Percentiles rank a stretch among this genome's conserved stretches.
phyloP scores from a whole-genome alignment of 352 stramenopile genomes.

The Globisporangium apiculatum region DNA sequence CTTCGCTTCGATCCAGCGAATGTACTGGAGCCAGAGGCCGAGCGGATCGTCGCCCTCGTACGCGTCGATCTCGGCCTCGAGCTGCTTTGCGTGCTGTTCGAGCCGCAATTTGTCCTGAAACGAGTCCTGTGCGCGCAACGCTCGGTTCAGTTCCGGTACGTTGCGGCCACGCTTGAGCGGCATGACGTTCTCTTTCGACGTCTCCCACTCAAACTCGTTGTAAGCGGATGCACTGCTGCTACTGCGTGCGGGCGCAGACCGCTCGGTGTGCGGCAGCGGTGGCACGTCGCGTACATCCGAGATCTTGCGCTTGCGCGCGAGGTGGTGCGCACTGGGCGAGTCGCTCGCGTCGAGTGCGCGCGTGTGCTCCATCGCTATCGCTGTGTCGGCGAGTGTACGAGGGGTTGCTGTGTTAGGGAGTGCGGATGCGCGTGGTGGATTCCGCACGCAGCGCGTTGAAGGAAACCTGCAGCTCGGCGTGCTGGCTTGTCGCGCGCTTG shows the following conservation, averaged over 20 bases:
- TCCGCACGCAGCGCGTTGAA: conserved; percentile 18
- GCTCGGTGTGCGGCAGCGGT: conserved; percentile 1
- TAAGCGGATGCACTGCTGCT: conserved; percentile 1
- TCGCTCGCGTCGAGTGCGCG: conserved; percentile 16
- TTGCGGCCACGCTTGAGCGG: conserved; percentile 74
- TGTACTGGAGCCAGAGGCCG: conserved; percentile 57
- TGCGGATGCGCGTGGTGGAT: conserved; percentile 3
- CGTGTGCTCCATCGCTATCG: conserved; percentile 3
- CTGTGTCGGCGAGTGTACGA: not conserved
- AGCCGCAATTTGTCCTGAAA: conserved; percentile 55
- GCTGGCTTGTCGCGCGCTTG: too few relatives aligned
- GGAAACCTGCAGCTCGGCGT: conserved; percentile 2
- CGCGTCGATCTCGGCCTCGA: conserved; percentile 33
- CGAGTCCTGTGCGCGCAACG: conserved; percentile 52
- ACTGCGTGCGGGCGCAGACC: not conserved
- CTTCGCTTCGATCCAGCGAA: conserved; percentile 74
- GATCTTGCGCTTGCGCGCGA: conserved; percentile 30
- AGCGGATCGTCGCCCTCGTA: conserved; percentile 68
- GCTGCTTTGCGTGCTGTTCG: conserved; percentile 41
- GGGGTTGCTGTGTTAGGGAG: conserved; percentile 5
- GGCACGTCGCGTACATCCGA: conserved; percentile 18
- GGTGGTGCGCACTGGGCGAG: conserved; percentile 1
- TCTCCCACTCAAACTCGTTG: conserved; percentile 73
- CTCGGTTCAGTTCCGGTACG: conserved; percentile 70
- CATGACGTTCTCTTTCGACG: conserved; percentile 86